Percentiles rank a stretch among this genome's conserved stretches.
Evolutionary conservation across 371 early-diverging fungal species (phyloP).

Genomic region (Apophysomyces sp.): DNA sequence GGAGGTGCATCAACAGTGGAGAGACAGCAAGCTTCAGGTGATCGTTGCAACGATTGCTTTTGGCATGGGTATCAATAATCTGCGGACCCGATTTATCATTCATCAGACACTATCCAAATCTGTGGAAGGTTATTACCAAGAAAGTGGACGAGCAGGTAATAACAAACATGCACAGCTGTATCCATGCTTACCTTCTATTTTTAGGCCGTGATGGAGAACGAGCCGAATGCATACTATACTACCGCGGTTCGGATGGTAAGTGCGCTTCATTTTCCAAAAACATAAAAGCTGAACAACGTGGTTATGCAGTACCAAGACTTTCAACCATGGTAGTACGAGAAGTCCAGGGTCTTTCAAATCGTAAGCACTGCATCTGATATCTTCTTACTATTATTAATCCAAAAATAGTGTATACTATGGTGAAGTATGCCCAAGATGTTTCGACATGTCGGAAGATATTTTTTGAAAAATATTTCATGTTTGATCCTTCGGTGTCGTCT

Average conservation of each 20-base stretch:
- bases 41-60: constrained; percentile 99
- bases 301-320: constrained; percentile 47
- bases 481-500: constrained; percentile 21
- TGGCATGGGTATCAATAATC: constrained; percentile 90
- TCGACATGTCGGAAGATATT: constrained; percentile 64
- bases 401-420: constrained; percentile 57
- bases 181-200: not conserved
- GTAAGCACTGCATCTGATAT: constrained; percentile 19
- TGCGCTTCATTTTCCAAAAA: not conserved
- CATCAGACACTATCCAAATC: constrained; percentile 86
- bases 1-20: constrained; percentile 75
- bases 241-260: constrained; percentile 64
- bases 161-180: not conserved
- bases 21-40: constrained; percentile 62
- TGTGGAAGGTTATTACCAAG: constrained; percentile 93
- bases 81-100: constrained; percentile 84
- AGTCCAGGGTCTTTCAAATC: constrained; percentile 58
- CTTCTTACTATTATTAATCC: not conserved
- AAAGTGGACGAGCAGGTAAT: constrained; percentile 87
- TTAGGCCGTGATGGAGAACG: constrained; percentile 61
- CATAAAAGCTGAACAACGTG: not conserved
- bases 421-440: constrained; percentile 65
- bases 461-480: constrained; percentile 63
- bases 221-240: constrained; percentile 79
- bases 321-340: constrained; percentile 65